Evolutionary conservation across 345 rosid genomes (phyloP).

Genomic region (Arabis hirsuta): DNA sequence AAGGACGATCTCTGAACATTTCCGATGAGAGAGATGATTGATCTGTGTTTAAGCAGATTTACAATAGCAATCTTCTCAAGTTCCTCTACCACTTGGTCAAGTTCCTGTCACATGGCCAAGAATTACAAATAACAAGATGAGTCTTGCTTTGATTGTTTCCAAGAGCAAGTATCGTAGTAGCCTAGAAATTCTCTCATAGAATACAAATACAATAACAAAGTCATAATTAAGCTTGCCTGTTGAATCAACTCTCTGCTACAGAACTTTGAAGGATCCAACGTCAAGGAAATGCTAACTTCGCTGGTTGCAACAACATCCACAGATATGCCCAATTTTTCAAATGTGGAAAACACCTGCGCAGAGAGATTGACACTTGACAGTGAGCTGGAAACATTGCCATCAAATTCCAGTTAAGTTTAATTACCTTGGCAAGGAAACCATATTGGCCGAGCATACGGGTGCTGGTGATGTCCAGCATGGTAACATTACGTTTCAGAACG

Average conservation of each 20-base stretch:
- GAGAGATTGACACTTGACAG: background rate
- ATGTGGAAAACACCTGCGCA: slow-evolving; percentile 78
- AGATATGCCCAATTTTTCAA: slow-evolving; percentile 90
- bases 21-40: slow-evolving; percentile 87
- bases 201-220: background rate
- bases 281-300: slow-evolving; percentile 94
- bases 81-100: slow-evolving; percentile 81
- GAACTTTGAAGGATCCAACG: slow-evolving; percentile 90
- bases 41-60: slow-evolving; percentile 70
- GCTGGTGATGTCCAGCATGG: slow-evolving; percentile 92
- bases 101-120: slow-evolving; percentile 56
- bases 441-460: slow-evolving; percentile 95
- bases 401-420: too few relatives aligned
- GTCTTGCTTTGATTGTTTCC: slow-evolving; percentile 16
- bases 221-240: slow-evolving; percentile 65
- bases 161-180: slow-evolving; percentile 1
- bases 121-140: slow-evolving; percentile 7
- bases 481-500: slow-evolving; percentile 88
- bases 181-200: background rate
- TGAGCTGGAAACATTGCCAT: background rate
- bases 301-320: slow-evolving; percentile 97
- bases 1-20: slow-evolving; percentile 81
- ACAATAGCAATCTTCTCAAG: slow-evolving; percentile 88
- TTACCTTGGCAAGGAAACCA: slow-evolving; percentile 94
- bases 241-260: slow-evolving; percentile 92